Evolutionary conservation across 1,284 basidiomycete genomes (phyloP).

Genomic region (Irpex sp.): DNA sequence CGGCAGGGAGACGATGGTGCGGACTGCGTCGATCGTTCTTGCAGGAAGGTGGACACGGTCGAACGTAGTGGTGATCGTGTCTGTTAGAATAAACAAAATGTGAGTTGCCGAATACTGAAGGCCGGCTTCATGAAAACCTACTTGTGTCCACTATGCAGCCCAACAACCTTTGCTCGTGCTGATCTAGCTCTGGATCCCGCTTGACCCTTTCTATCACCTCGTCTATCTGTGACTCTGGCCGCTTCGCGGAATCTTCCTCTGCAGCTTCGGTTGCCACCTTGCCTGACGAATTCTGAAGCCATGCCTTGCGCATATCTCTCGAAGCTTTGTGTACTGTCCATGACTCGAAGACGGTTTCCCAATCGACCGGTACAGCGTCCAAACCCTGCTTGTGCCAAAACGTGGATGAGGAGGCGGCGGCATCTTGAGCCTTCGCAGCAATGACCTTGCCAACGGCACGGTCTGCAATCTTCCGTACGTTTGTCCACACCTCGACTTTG

Average conservation of each 20-base stretch:
- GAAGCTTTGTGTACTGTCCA: conserved; percentile 56
- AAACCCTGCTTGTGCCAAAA: conserved; percentile 32
- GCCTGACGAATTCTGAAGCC: conserved; percentile 53
- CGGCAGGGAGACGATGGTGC: conserved; percentile 89
- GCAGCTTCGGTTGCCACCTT: conserved; percentile 39
- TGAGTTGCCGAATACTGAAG: conserved; percentile 9
- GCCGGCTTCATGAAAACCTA: conserved; percentile 26
- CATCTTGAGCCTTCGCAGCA: conserved; percentile 26
- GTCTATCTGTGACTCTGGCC: conserved; percentile 44
- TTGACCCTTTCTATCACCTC: conserved; percentile 74
- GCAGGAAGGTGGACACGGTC: conserved; percentile 83
- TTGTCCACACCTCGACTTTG: conserved; percentile 61
- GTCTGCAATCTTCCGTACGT: conserved; percentile 69
- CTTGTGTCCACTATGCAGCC: conserved; percentile 82
- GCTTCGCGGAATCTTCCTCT: conserved; percentile 28
- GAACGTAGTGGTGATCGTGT: conserved; percentile 78
- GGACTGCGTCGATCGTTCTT: conserved; percentile 83
- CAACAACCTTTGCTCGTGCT: conserved; percentile 75
- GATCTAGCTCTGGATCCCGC: conserved; percentile 69
- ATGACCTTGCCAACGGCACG: conserved; percentile 66
- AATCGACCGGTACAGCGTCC: conserved; percentile 57
- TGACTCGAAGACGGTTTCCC: conserved; percentile 58
- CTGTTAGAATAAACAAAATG: conserved; percentile 31
- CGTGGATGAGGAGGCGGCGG: conserved; percentile 4
- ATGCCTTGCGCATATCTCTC: conserved; percentile 50